These are phyloP conservation scores for Sporothrix humicola DNA, from an alignment of 2,329 filamentous ascomycete genomes.

Conservation along the genomic window DNA sequence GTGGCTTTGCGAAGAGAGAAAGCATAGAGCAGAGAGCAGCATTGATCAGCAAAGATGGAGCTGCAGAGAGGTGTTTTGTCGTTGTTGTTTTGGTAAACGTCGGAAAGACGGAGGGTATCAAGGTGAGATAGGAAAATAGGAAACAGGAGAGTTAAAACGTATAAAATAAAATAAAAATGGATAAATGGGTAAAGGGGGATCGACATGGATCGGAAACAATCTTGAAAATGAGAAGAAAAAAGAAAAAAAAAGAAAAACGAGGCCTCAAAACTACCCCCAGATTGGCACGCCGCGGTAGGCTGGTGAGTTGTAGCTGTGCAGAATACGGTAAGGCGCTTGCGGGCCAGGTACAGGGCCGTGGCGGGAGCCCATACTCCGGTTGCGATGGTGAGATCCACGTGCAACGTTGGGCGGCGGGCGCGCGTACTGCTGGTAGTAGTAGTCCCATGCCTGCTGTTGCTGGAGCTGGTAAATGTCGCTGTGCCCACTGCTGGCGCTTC, in stretches of 20 bases:
- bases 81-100: background rate
- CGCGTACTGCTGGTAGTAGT: conserved; percentile 46
- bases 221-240: background rate
- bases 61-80: background rate
- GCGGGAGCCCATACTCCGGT: conserved; percentile 47
- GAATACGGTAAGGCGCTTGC: conserved; percentile 54
- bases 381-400: conserved; percentile 47
- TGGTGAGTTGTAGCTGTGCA: conserved; percentile 65
- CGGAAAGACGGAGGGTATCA: conserved; percentile 19
- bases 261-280: conserved; percentile 52
- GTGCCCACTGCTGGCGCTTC: conserved; percentile 36
- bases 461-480: conserved; percentile 24
- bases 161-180: background rate
- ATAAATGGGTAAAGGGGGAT: background rate
- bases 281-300: conserved; percentile 61
- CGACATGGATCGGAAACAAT: background rate
- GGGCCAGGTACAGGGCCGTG: conserved; percentile 35
- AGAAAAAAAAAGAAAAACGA: background rate
- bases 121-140: background rate
- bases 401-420: conserved; percentile 46
- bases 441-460: conserved; percentile 42
- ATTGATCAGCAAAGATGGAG: background rate
- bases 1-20: background rate
- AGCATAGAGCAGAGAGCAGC: background rate
- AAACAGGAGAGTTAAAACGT: no score